Base-by-base conservation (phyloP, 371 early-diverging fungal species). In the Mucor circinelloides region DNA sequence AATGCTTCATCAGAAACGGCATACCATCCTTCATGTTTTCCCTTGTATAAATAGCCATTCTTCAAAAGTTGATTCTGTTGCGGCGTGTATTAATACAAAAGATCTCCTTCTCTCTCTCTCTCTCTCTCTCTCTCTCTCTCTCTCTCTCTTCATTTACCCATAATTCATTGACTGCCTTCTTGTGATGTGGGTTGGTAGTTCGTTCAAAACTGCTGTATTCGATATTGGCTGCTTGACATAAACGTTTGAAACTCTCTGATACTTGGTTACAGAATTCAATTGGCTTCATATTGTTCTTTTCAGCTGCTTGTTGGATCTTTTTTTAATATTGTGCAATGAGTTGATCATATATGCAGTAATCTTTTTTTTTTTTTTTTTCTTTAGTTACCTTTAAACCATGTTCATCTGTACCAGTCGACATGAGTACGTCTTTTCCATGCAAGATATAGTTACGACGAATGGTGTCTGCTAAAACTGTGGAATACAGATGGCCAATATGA, bases 1-100 rank as follows among this genome's bases (percentile, higher is more conserved):
- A 96, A 98, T 0, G 95, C 93, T 79, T 98, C 99, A 70, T 98
- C 99, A 2, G 97, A 95, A 1, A 97, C 89, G 4, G 94, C 91
- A 79, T 98, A 98, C 97, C 97, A 98, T 17, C 99, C 99, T 58
- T 91, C 89, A 66, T 97, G 96, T 21, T 78, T 77, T 21, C 96
- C 97, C 75, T 94, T 95, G 79, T 97, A 97, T 23, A 98, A 91
- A 66, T 88, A 88, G 5, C 95, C 96, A n/a, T 77, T 82, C 6
- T 85, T 78, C 31, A 83, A 79, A 17, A 98, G 78, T 58, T 63
- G 58, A 38, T 83, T 75, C 97, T 91, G 52, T 58, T 32, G 23
- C 10, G 2, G 13, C 10, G 38, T 30, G 30, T 30, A 30, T 30
- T 6, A 30, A 6, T 30, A 30, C n/a, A 25, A n/a, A n/a, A n/a